Percentiles rank a stretch among this genome's conserved stretches.
Conservation (phyloP, 257 asterid genomes). For the Echites panduratus region DNA sequence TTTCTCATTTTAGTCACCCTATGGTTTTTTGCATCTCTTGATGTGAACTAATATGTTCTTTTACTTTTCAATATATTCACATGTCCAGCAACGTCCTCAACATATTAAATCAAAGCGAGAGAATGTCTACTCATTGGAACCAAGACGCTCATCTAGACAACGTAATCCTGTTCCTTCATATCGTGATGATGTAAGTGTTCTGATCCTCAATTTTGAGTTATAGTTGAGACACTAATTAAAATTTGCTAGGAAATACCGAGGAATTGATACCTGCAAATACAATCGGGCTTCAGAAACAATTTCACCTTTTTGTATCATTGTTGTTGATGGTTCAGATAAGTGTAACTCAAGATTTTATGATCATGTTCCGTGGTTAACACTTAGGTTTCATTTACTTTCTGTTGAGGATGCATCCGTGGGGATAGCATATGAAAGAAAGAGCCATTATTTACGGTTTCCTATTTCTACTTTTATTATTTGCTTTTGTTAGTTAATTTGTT, state of each 20-base stretch:
- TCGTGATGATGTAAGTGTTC: constrained; percentile 63
- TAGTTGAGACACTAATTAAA: background rate
- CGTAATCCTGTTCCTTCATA: constrained; percentile 61
- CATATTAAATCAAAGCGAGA: constrained; percentile 28
- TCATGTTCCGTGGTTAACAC: background rate
- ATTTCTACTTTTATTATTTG: too few species aligned
- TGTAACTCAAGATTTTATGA: background rate
- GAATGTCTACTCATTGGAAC: constrained; percentile 39
- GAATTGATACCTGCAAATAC: background rate
- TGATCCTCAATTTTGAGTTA: background rate
- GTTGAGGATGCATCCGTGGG: too few species aligned
- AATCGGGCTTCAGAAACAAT: background rate
- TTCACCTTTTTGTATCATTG: background rate
- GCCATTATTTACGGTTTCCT: too few species aligned
- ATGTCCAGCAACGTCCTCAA: constrained; percentile 39
- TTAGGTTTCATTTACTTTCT: background rate
- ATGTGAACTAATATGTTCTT: background rate
- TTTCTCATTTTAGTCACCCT: constrained; percentile 10
- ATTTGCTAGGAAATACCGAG: background rate
- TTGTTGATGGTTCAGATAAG: background rate
- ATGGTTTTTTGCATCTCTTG: background rate
- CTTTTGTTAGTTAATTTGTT: too few species aligned
- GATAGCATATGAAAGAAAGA: too few species aligned
- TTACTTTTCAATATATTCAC: constrained; percentile 7
- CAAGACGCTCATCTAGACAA: constrained; percentile 78